Evolutionary conservation across 2,329 filamentous ascomycete genomes (phyloP).

Genomic region (Fusarium sp.): DNA sequence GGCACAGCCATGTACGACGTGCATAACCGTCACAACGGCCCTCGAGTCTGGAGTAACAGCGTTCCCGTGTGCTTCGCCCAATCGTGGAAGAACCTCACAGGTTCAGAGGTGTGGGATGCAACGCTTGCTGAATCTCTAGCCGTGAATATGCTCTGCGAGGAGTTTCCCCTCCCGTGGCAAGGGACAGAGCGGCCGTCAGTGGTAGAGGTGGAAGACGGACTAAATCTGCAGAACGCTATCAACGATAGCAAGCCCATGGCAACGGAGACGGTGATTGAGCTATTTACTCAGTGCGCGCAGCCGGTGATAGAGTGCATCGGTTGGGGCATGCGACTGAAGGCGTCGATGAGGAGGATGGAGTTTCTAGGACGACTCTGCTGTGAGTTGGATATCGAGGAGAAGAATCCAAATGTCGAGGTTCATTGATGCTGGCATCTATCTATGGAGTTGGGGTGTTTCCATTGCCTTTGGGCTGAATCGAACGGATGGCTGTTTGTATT

Average conservation of each 20-base stretch:
- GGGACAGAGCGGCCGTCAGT: slow-evolving; percentile 42
- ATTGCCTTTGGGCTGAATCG: background rate
- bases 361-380: slow-evolving; percentile 46
- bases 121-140: slow-evolving; percentile 44
- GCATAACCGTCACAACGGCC: slow-evolving; percentile 40
- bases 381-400: slow-evolving; percentile 48
- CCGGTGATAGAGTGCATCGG: slow-evolving; percentile 43
- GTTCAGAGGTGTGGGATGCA: slow-evolving; percentile 36
- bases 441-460: slow-evolving; percentile 31
- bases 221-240: slow-evolving; percentile 42
- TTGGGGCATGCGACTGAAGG: slow-evolving; percentile 44
- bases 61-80: slow-evolving; percentile 49
- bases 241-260: slow-evolving; percentile 42
- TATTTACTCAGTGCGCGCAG: slow-evolving; percentile 46
- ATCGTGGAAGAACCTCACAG: slow-evolving; percentile 47
- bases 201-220: slow-evolving; percentile 46
- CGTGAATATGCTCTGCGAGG: slow-evolving; percentile 48
- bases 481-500: slow-evolving; percentile 12
- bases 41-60: slow-evolving; percentile 48
- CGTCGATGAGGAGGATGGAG: slow-evolving; percentile 44
- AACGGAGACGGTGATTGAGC: slow-evolving; percentile 43
- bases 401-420: slow-evolving; percentile 36
- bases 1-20: slow-evolving; percentile 49
- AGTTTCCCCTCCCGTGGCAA: slow-evolving; percentile 45
- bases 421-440: slow-evolving; percentile 35